Evolutionary conservation across 2,329 filamentous ascomycete species (phyloP).

Genomic region (Thyridium curvatum): DNA sequence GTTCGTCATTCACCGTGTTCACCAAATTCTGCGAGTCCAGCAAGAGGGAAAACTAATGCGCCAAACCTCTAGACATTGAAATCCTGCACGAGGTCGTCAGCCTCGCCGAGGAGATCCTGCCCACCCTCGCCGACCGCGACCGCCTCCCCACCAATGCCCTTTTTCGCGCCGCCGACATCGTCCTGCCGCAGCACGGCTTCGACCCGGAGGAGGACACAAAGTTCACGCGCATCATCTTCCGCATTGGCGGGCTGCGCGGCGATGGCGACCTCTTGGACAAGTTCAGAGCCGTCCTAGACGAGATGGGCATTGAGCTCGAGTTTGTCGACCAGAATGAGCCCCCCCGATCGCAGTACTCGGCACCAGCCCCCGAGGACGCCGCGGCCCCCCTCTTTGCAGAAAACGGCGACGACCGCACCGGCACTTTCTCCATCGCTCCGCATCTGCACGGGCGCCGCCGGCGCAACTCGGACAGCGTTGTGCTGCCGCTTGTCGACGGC

Average conservation of each 20-base stretch:
- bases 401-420: constrained; percentile 1
- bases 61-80: constrained; percentile 58
- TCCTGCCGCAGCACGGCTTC: constrained; percentile 65
- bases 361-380: too few relatives aligned
- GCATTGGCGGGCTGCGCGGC: constrained; percentile 62
- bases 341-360: not conserved
- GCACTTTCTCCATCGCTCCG: constrained; percentile 7
- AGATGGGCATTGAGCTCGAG: constrained; percentile 68
- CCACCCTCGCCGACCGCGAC: constrained; percentile 50
- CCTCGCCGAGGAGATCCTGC: constrained; percentile 60
- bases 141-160: constrained; percentile 69
- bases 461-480: constrained; percentile 15
- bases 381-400: too few relatives aligned
- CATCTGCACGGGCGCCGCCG: constrained; percentile 11
- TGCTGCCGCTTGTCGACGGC: constrained; percentile 3
- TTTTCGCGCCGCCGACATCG: constrained; percentile 72
- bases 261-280: constrained; percentile 56
- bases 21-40: too few relatives aligned
- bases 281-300: constrained; percentile 60
- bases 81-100: constrained; percentile 72
- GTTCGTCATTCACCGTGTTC: constrained; percentile 24
- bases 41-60: too few relatives aligned
- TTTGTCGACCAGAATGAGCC: constrained; percentile 30
- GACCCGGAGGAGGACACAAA: constrained; percentile 67
- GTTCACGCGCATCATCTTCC: constrained; percentile 72